These are phyloP conservation scores for Phyllosticta ampelicida DNA, from an alignment of 2,329 filamentous ascomycete genomes.

Conservation along the genomic window DNA sequence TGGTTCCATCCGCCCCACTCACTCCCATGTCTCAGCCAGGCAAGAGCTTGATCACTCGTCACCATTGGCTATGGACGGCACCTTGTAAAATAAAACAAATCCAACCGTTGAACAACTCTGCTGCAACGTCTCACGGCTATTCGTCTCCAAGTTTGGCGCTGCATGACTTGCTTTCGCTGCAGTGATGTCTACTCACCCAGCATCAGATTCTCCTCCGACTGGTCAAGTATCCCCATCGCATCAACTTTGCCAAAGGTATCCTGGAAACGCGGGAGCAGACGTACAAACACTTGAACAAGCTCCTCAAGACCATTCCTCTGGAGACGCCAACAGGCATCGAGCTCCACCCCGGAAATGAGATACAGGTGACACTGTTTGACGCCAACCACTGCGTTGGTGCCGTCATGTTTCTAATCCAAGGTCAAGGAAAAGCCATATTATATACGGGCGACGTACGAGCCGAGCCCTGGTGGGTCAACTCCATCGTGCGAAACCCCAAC, in stretches of 20 bases:
- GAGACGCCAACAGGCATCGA: slow-evolving; percentile 71
- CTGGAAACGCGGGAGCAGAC: slow-evolving; percentile 63
- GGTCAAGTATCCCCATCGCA: slow-evolving; percentile 66
- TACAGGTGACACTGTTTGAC: slow-evolving; percentile 76
- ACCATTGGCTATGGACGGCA: too few relatives aligned
- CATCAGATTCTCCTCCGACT: slow-evolving; percentile 59
- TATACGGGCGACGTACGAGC: slow-evolving; percentile 86
- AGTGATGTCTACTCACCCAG: neutral
- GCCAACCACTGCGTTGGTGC: slow-evolving; percentile 87
- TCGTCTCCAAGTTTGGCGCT: neutral
- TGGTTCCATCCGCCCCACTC: neutral
- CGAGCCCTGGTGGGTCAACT: slow-evolving; percentile 76
- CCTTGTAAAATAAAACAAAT: neutral
- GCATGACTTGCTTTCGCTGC: neutral
- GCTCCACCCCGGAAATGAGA: slow-evolving; percentile 53
- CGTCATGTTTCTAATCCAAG: slow-evolving; percentile 85
- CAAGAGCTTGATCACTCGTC: neutral
- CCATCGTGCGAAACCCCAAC: slow-evolving; percentile 57
- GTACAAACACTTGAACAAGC: slow-evolving; percentile 62
- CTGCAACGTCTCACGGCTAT: neutral
- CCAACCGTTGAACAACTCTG: neutral
- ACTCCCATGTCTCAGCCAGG: neutral
- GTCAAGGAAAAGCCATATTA: slow-evolving; percentile 57
- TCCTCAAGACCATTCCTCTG: slow-evolving; percentile 71
- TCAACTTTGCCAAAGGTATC: slow-evolving; percentile 71